Conservation (phyloP, 2,329 filamentous ascomycete species). For the Aspergillus amoenus region DNA sequence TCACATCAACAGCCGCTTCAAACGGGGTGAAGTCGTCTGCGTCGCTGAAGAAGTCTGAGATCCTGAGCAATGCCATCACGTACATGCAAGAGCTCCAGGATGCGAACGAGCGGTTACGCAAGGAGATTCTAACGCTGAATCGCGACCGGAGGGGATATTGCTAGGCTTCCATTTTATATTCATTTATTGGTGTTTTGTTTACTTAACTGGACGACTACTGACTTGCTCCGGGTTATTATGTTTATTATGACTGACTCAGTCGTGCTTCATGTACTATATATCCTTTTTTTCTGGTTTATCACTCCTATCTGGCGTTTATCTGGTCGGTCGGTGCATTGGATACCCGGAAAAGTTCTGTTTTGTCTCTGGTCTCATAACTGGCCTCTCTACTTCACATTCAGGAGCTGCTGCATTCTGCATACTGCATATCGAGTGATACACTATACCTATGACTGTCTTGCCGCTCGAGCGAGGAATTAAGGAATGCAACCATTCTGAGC, state of each 20-base stretch:
- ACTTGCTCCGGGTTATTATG: background rate
- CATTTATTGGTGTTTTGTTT: background rate
- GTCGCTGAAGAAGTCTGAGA: conserved; percentile 40
- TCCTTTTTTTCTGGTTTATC: background rate
- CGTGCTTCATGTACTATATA: background rate
- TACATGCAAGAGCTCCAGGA: conserved; percentile 39
- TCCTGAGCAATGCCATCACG: conserved; percentile 35
- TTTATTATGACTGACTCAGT: background rate
- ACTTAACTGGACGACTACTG: background rate
- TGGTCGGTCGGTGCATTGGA: background rate
- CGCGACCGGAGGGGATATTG: conserved; percentile 11
- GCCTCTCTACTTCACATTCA: background rate
- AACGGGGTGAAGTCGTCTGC: conserved; percentile 23
- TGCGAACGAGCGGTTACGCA: conserved; percentile 32
- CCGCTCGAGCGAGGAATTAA: too few relatives aligned
- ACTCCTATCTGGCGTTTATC: background rate
- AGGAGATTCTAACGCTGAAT: conserved; percentile 33
- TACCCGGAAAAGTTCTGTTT: background rate
- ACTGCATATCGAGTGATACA: too few relatives aligned
- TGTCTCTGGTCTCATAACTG: background rate
- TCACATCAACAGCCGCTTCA: background rate
- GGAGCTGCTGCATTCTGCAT: too few relatives aligned
- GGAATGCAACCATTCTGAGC: too few relatives aligned
- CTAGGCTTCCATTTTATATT: background rate
- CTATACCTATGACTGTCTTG: too few relatives aligned